Base-by-base conservation (phyloP, 148 eudicot species). In the Rhododendron mucronatum region DNA sequence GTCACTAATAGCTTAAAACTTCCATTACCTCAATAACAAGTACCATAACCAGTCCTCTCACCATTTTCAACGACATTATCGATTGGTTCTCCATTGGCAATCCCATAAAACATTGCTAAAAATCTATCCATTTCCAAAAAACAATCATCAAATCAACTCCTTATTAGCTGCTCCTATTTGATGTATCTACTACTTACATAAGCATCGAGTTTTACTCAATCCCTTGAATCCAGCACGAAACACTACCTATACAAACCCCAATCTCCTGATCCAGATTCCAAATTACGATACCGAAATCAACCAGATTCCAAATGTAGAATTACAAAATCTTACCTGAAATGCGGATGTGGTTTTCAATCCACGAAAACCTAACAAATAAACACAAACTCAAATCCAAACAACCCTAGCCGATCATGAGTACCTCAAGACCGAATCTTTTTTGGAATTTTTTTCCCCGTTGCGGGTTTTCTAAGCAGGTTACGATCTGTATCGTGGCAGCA, bases 301-400 rank as follows among this genome's bases (percentile, higher is more conserved):
- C 16, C 55, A 73, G 48, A 5, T 78, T 28, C 53, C 8, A 20
- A 16, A 57, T 11, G 14, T 20, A 11, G 82, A 84, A 63, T 47
- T 45, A 85, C 50, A 26, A 14, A 30, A 59, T 77, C 11, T 30
- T 59, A 75, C 82, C 77, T 84, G 86, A 39, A 84, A 78, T 71
- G 82, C 33, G 33, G 26, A 84, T 28, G 50, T 18, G 10, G 61
- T 2, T 37, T 41, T 12, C 45, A 13, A 82, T 59, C 65, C 84
- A 63, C 21, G 35, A 82, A 82, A 82, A 33, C 84, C 84, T 41
- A 82, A 18, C 33, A 16, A n/a, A 61, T 13, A 7, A 63, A 81
- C 69, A 57, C 45, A 81, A 20, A 5, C 71, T 55, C 45, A 33
- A 53, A 81, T 81, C 35, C 83, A 16, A 1, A 35, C 4, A 53